Conservation (phyloP, 2,329 filamentous ascomycete species). For the Nemania abortiva region DNA sequence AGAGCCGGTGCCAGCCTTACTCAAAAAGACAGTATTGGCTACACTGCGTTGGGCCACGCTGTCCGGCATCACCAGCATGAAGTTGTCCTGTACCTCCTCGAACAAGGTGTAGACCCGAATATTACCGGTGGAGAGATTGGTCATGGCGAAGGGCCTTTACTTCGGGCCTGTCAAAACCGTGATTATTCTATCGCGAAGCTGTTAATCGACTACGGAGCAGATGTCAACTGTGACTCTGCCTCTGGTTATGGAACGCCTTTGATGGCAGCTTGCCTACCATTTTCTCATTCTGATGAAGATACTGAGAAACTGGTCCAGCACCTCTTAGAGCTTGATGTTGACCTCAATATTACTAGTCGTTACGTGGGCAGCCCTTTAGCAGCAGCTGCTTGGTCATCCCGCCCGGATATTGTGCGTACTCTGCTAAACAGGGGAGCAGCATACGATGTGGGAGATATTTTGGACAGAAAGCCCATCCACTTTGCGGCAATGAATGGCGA, state of each 20-base stretch:
- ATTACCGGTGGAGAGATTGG: not conserved
- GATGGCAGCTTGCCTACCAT: conserved; percentile 18
- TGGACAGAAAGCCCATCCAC: conserved; percentile 22
- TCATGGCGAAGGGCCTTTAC: conserved; percentile 11
- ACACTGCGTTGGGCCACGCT: not conserved
- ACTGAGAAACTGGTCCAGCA: conserved; percentile 11
- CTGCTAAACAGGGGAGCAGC: conserved; percentile 14
- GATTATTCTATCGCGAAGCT: conserved; percentile 15
- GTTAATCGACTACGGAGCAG: conserved; percentile 17
- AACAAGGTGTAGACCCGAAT: conserved; percentile 18
- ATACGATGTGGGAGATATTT: not conserved
- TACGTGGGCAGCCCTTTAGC: conserved; percentile 22
- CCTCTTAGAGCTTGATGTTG: conserved; percentile 5
- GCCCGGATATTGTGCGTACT: conserved; percentile 3
- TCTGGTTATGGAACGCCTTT: conserved; percentile 19
- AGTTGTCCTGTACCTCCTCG: conserved; percentile 13
- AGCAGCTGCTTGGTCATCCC: conserved; percentile 13
- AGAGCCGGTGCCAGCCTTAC: conserved; percentile 13
- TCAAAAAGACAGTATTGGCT: not conserved
- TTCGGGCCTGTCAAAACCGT: conserved; percentile 8
- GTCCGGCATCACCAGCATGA: not conserved
- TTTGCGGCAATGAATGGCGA: conserved; percentile 21
- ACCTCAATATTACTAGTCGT: conserved; percentile 8
- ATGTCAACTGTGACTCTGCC: conserved; percentile 11
- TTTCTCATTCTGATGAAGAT: conserved; percentile 1